Evolutionary conservation across 495 filamentous ascomycete species (phyloP).

Genomic region (Pyrenula aspistea): DNA sequence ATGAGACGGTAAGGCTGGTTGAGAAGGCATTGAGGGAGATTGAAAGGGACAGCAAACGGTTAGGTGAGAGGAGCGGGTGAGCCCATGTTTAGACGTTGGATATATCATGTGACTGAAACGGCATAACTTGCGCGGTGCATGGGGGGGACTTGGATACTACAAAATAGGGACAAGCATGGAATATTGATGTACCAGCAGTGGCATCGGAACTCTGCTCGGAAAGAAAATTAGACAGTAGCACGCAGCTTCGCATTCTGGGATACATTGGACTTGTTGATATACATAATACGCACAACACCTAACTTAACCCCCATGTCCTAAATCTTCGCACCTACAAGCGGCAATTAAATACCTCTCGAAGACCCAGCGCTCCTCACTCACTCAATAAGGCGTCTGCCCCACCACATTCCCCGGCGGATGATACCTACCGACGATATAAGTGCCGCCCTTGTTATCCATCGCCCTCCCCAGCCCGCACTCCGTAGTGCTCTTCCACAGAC

Average conservation of each 20-base stretch:
- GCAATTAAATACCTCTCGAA: neutral
- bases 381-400: neutral
- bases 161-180: neutral
- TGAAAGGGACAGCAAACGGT: neutral
- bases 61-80: neutral
- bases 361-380: neutral
- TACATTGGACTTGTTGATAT: neutral
- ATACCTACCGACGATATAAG: constrained; percentile 27
- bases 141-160: neutral
- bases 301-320: neutral
- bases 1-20: constrained; percentile 39
- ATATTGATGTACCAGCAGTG: neutral
- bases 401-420: neutral
- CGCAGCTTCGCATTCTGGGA: neutral
- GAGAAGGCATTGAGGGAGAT: constrained; percentile 27
- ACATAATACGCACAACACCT: neutral
- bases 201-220: neutral
- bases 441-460: constrained; percentile 14
- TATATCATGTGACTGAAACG: neutral
- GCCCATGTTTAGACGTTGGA: neutral
- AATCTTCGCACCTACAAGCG: neutral
- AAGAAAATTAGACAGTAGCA: neutral
- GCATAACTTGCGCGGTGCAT: neutral
- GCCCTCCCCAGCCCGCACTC: constrained; percentile 23
- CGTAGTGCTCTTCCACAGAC: constrained; percentile 25